Evolutionary conservation across 805 yeast species (phyloP), one percentile per base, ranked within the genome.

Genomic region (Kodamaea restingae): DNA sequence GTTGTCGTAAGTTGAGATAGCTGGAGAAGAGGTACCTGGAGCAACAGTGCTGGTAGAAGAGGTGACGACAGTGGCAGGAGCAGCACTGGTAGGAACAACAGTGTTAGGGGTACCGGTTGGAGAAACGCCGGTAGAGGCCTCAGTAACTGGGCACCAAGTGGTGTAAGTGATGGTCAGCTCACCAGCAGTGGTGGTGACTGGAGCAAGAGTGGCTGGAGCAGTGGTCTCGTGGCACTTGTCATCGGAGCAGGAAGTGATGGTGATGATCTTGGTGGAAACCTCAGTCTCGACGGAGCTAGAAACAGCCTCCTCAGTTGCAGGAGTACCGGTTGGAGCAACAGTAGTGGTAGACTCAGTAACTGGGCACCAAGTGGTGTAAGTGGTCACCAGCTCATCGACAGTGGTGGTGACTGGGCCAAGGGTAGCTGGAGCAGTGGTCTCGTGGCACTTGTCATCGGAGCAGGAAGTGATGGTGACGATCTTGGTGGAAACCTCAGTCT

Each of bases 111-210:
- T 21, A 9, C 7, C 24, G n/a, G n/a, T n/a, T 20, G 22, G 22
- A 20, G 22, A 5, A 20, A 20, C 22, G 22, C 59, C 50, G 14
- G 47, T 51, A 21, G 48, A 28, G 53, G 67, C 51, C 15, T 39
- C 35, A 32, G 56, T 44, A 15, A 48, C 33, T 39, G 67, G 67
- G 47, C 67, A 61, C 56, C 56, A 61, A 18, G 74, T 67, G 42
- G 75, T 64, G 58, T 61, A 73, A 27, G 61, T 56, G 17, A 71
- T 65, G 35, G 46, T 56, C 15, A 52, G 51, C 20, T 65, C 73
- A 39, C 57, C 47, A 20, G 58, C 55, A 25, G 65, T 58, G 30
- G 61, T 47, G 31, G 71, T 66, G 39, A 60, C 45, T n/a, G 57
- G 32, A 32, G 38, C 47, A 7, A 27, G 20, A 28, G 49, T 45